Percentiles rank a stretch among this genome's conserved stretches.
Evolutionary conservation across 805 yeast genomes (phyloP).

Genomic region (Wickerhamiella dianesei): DNA sequence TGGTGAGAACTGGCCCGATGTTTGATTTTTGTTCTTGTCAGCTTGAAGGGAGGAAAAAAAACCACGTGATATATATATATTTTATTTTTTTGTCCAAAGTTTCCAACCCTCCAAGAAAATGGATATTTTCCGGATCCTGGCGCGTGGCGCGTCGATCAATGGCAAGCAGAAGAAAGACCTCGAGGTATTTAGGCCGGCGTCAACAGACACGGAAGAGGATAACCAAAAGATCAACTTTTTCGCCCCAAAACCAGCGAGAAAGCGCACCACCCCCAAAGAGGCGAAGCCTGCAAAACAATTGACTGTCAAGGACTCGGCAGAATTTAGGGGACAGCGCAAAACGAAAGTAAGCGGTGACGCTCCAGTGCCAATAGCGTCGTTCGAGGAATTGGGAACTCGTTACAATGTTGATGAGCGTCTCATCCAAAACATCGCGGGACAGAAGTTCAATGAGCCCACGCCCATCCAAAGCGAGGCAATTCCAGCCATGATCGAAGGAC

Average conservation of each 20-base stretch:
- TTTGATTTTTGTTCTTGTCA: no score
- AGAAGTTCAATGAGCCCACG: constrained; percentile 75
- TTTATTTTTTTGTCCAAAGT: no score
- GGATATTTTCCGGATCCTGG: constrained; percentile 73
- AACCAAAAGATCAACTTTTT: constrained; percentile 77
- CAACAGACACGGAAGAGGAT: constrained; percentile 28
- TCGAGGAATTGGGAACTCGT: constrained; percentile 61
- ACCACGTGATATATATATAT: no score
- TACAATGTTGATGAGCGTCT: constrained; percentile 50
- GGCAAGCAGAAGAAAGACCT: constrained; percentile 31
- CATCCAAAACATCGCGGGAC: constrained; percentile 47
- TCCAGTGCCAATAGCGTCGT: constrained; percentile 85
- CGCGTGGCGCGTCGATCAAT: constrained; percentile 74
- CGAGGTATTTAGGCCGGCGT: constrained; percentile 15
- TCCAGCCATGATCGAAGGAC: constrained; percentile 52
- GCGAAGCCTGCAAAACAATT: constrained; percentile 22
- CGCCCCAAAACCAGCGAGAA: constrained; percentile 10
- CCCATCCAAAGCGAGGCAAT: constrained; percentile 86
- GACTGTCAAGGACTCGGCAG: constrained; percentile 36
- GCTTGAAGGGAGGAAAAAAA: no score
- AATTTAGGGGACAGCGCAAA: constrained; percentile 44
- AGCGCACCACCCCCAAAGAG: constrained; percentile 25
- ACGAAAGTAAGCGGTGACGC: constrained; percentile 76
- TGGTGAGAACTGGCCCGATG: neutral
- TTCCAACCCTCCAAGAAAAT: constrained; percentile 8